A percentile compares a stretch with the other conserved stretches of the same genome.
These are phyloP conservation scores for Vickermania spadyakhi DNA, from an alignment of 208 protist species.

Conservation along the genomic window DNA sequence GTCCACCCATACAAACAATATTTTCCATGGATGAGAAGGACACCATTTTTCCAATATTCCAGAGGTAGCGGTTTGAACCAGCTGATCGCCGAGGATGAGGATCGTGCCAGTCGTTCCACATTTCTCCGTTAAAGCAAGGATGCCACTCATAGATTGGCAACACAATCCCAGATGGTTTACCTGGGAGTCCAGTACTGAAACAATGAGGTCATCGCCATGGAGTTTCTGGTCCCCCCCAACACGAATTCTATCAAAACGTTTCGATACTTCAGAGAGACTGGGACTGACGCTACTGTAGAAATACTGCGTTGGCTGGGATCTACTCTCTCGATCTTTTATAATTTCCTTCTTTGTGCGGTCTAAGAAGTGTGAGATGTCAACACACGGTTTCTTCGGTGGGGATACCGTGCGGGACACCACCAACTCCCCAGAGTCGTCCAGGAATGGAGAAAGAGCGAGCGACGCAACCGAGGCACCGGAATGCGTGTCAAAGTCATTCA, in stretches of 20 bases:
- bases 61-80: too few relatives aligned
- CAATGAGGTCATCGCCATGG: background rate
- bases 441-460: slow-evolving; percentile 15
- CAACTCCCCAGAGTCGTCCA: background rate
- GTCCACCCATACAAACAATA: slow-evolving; percentile 19
- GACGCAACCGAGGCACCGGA: slow-evolving; percentile 4
- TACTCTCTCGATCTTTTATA: background rate
- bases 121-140: too few relatives aligned
- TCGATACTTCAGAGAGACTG: background rate
- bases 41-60: too few relatives aligned
- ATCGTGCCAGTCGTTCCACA: too few relatives aligned
- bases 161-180: too few relatives aligned
- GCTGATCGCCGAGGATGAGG: too few relatives aligned
- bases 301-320: background rate
- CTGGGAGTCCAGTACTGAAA: background rate
- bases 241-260: background rate
- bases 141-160: too few relatives aligned
- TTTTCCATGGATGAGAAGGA: background rate
- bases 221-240: background rate
- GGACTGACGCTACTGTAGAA: background rate
- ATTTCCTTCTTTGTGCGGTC: background rate
- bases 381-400: background rate
- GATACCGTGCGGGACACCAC: background rate
- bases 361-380: background rate
- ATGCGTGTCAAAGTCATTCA: too few relatives aligned